Percentiles rank a stretch among this genome's conserved stretches.
Conservation (phyloP, 768 basidiomycete species). For the Serendipita vermifera region DNA sequence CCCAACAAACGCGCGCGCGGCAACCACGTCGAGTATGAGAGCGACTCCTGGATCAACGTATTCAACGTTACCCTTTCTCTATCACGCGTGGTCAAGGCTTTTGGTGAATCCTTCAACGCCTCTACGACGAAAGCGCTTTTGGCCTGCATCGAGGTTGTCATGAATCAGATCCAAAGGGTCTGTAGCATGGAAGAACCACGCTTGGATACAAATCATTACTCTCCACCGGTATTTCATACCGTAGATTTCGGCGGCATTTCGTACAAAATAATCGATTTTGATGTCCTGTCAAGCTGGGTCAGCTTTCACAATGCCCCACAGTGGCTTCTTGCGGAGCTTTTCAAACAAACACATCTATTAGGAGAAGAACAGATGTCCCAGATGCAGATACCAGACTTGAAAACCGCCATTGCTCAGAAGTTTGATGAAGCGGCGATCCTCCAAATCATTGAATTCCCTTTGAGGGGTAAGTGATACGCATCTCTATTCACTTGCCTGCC, state of each 20-base stretch:
- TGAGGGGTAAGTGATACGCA: slow-evolving; percentile 50
- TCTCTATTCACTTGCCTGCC: no score
- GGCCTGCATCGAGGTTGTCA: slow-evolving; percentile 51
- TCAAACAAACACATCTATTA: slow-evolving; percentile 68
- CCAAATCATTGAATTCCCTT: slow-evolving; percentile 73
- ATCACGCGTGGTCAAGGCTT: slow-evolving; percentile 75
- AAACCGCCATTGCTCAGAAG: slow-evolving; percentile 31
- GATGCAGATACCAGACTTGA: slow-evolving; percentile 18
- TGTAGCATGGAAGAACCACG: slow-evolving; percentile 55
- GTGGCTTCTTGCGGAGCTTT: slow-evolving; percentile 79
- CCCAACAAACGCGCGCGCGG: slow-evolving; percentile 72
- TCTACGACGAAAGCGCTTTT: slow-evolving; percentile 47
- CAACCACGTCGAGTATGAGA: slow-evolving; percentile 90
- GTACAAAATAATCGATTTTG: slow-evolving; percentile 60
- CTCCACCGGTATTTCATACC: slow-evolving; percentile 47
- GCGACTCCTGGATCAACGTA: slow-evolving; percentile 91
- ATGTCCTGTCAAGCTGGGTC: slow-evolving; percentile 68
- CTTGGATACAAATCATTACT: slow-evolving; percentile 54
- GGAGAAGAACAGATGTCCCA: slow-evolving; percentile 39
- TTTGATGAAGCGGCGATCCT: slow-evolving; percentile 57
- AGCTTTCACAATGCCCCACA: slow-evolving; percentile 89
- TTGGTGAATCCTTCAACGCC: slow-evolving; percentile 69
- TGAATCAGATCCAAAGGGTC: slow-evolving; percentile 58
- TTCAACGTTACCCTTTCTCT: slow-evolving; percentile 91
- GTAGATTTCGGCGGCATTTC: slow-evolving; percentile 47